Evolutionary conservation across 73 alveolate genomes (phyloP), one percentile per base, ranked within the genome.

Genomic region (Paramecium caudatum): DNA sequence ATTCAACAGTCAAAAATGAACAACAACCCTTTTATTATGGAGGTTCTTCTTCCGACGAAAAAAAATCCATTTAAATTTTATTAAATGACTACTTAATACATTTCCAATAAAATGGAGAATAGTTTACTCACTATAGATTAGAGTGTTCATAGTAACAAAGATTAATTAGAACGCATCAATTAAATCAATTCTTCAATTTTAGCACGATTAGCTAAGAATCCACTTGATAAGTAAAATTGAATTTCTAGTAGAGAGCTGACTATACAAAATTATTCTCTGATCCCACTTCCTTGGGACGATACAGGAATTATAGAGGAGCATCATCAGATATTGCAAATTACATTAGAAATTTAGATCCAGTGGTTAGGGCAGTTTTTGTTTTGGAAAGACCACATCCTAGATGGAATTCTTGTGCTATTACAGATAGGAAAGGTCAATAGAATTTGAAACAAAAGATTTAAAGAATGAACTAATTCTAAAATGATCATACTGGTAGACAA

Each of bases 241-340:
- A n/a, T n/a, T n/a, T n/a, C n/a, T n/a, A n/a, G n/a, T n/a, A n/a
- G n/a, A 55, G 80, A 55, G 48, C 39, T 13, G 50, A 65, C 32
- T 10, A 33, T 65, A 6, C 27, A 33, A 65, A 65, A 65, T 43
- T 65, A 6, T 33, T 65, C 34, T 65, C 83, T 36, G 83, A 65
- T 1, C 83, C 83, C n/a, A 32, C 83, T 2, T 13, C 34, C 39
- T 32, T 65, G 5, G 83, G 83, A 4, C 32, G 83, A 65, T 65
- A 65, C 34, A 65, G 17, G 83, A 65, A 65, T 36, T 65, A 33
- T 65, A 19, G 83, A n/a, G 83, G 83, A 65, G 83, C 83, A 7
- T 65, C 83, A 0, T 33, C 50, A 4, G 37, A 65, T 25, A 65
- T 65, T 9, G 83, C 83, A 25, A 65, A 33, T 9, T 65, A 65